Evolutionary conservation across 306 rosid genomes (phyloP), one percentile per base, ranked within the genome.

Genomic region (Cucurbita maxima): DNA sequence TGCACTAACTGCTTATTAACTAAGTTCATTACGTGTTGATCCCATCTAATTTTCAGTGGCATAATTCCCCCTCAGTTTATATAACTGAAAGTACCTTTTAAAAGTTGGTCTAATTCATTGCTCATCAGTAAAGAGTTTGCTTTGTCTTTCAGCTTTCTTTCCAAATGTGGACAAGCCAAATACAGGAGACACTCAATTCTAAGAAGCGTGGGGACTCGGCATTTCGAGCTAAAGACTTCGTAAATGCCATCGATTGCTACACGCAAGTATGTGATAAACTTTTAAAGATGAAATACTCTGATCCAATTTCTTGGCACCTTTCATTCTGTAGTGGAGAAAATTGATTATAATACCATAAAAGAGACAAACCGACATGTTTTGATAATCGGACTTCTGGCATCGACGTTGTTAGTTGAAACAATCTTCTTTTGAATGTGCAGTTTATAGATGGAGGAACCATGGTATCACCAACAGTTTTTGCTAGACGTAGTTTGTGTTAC

Each of bases 131-230:
- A 52, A 37, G 60, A 76, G 22, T 74, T 48, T 74, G 70, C 18
- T 41, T 75, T 79, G 22, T 58, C n/a, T 83, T 67, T 78, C 90
- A 91, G 99, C 93, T 91, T 48, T 91, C 99, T 60, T 91, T 91
- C 85, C 99, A 91, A 79, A 91, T 95, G 97, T 95, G 97, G 97
- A 91, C 97, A 68, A 89, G 86, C 78, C 97, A 95, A 84, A 88
- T 95, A 86, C 97, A 95, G 73, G 99, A 91, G 38, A 88, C 99
- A 6, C 86, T 95, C 69, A 95, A 89, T 81, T 84, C 88, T 69
- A 95, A 95, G 87, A 91, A 91, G 82, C 96, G 76, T 9, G 99
- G 93, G 15, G 99, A 95, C 82, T 44, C 88, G 74, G 91, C 99
- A 70, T 95, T 95, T 86, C 90, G 87, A 63, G 85, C 97, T 0